Base-by-base conservation (phyloP, 352 stramenopile genomes). In the Globisporangium nagaii region DNA sequence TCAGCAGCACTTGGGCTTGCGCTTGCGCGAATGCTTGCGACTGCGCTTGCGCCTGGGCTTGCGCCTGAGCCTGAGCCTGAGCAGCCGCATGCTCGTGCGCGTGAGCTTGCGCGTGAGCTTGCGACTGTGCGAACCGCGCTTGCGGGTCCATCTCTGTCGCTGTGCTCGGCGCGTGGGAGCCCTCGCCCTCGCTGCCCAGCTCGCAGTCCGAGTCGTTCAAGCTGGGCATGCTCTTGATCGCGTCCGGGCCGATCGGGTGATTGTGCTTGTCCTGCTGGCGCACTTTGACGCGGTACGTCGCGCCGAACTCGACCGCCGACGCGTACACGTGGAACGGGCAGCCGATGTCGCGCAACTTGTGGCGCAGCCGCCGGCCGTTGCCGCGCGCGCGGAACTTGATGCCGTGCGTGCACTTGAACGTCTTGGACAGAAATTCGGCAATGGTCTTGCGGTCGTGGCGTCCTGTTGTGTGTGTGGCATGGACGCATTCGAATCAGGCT, bases 291-390 rank as follows among this genome's bases (percentile, higher is more conserved):
- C 81, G 78, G 45, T 91, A 91, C 19, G 74, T 75, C 10, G 59
- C 56, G 10, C 68, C 78, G 32, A 72, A 79, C 60, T 91, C 78
- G 20, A 89, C 66, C 0, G 76, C 81, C 0, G 76, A 84, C 9
- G 81, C 81, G 64, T 91, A 91, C 13, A 91, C 63, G 62, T 91
- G 81, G 62, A 91, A 91, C 3, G 78, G 81, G 37, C 81, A 91
- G 37, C 76, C 76, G 47, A 89, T 84, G 60, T 91, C 74, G 17
- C 81, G 70, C 35, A 79, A 54, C 41, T 87, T 89, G 58, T 89
- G 78, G 1, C 81, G 74, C 56, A 81, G 48, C 0, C 81, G 72
- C 51, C 87, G 88, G 39, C 81, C 81, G 17, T 70, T 88, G 28
- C 81, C 75, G 27, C 81, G 74, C 30, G 78, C 74, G 12, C 81